A percentile compares a stretch with the other conserved stretches of the same genome.
These are phyloP conservation scores for Podaxis mareebaensis DNA, from an alignment of 768 basidiomycete species.

Conservation along the genomic window DNA sequence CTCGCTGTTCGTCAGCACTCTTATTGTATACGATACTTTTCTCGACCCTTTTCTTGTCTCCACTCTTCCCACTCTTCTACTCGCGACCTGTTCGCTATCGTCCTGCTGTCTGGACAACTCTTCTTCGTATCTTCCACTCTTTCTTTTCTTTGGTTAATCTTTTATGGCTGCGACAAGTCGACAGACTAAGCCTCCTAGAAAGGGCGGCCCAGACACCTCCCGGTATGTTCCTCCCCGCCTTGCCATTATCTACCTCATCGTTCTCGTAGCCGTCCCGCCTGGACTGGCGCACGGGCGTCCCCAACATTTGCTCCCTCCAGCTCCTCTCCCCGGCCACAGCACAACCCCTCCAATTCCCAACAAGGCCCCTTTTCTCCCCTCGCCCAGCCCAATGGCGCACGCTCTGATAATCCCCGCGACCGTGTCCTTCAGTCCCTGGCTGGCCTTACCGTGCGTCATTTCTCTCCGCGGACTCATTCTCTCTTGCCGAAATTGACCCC, in stretches of 20 bases:
- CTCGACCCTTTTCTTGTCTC: slow-evolving; percentile 23
- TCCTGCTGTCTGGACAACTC: slow-evolving; percentile 41
- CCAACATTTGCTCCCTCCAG: slow-evolving; percentile 66
- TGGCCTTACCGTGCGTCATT: slow-evolving; percentile 65
- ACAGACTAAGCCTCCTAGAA: slow-evolving; percentile 64
- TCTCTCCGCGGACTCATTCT: slow-evolving; percentile 4
- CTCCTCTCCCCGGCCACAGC: slow-evolving; percentile 37
- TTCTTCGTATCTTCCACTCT: slow-evolving; percentile 28
- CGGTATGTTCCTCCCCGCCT: slow-evolving; percentile 33
- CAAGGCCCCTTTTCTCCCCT: slow-evolving; percentile 46
- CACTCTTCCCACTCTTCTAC: slow-evolving; percentile 21
- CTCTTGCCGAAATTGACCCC: slow-evolving; percentile 13
- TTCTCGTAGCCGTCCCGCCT: slow-evolving; percentile 48
- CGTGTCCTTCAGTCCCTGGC: slow-evolving; percentile 63
- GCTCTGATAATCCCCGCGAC: slow-evolving; percentile 52
- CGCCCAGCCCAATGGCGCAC: slow-evolving; percentile 49
- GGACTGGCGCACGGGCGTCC: slow-evolving; percentile 68
- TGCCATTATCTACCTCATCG: slow-evolving; percentile 16
- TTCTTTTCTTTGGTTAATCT: slow-evolving; percentile 29
- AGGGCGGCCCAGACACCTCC: slow-evolving; percentile 61
- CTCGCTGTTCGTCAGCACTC: slow-evolving; percentile 14
- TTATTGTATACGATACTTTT: slow-evolving; percentile 20
- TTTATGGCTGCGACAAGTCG: slow-evolving; percentile 66
- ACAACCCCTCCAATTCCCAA: slow-evolving; percentile 32
- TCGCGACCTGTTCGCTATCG: slow-evolving; percentile 31